Percentiles rank a stretch among this genome's conserved stretches.
Conservation (phyloP, 495 filamentous ascomycete genomes). For the Aspergillus ostianus region DNA sequence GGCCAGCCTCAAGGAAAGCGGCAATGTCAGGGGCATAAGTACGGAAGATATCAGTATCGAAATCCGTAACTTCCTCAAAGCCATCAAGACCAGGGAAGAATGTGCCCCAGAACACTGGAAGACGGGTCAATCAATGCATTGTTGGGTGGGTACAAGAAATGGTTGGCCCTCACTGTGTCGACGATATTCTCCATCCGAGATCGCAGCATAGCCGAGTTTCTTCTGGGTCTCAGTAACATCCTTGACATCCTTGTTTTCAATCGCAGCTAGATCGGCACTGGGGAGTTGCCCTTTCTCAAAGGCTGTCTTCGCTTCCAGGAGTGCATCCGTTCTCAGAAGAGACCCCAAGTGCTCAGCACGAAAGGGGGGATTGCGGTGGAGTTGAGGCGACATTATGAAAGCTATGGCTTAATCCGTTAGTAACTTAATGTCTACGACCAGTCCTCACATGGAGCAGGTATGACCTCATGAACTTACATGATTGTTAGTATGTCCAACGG, state of each 20-base stretch:
- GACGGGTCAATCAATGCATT: background rate
- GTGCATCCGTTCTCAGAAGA: constrained; percentile 67
- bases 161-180: constrained; percentile 52
- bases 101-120: constrained; percentile 63
- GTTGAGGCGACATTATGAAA: constrained; percentile 36
- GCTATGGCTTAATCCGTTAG: background rate
- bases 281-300: constrained; percentile 49
- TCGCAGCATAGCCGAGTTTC: constrained; percentile 63
- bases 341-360: constrained; percentile 84
- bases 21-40: constrained; percentile 78
- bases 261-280: constrained; percentile 35
- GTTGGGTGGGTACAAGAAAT: background rate
- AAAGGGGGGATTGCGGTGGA: constrained; percentile 68
- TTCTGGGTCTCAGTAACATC: constrained; percentile 64
- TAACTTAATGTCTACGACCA: background rate
- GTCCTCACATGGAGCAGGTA: background rate
- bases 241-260: constrained; percentile 67
- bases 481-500: background rate
- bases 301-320: constrained; percentile 62
- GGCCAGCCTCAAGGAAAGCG: constrained; percentile 65
- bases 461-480: background rate
- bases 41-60: constrained; percentile 63
- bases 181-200: constrained; percentile 77
- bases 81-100: constrained; percentile 77
- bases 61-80: constrained; percentile 59